phyloP scores from a whole-genome alignment of 1,284 basidiomycete genomes.

The Xanthoconium separans region DNA sequence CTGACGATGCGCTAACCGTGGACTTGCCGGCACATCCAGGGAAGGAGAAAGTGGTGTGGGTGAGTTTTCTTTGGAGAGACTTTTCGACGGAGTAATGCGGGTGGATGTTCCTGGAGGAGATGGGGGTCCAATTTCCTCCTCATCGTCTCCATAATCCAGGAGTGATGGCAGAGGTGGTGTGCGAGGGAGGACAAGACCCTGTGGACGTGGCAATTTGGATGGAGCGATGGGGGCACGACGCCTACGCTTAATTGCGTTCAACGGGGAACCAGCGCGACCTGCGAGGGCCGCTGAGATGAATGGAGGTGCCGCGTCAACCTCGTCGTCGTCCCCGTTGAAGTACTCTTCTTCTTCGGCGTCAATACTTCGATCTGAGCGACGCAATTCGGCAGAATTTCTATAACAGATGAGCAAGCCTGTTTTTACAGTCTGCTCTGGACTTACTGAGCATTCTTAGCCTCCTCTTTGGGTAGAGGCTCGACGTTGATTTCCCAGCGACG shows the following conservation, averaged over 20 bases:
- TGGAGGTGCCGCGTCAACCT: constrained; percentile 35
- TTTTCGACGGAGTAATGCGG: constrained; percentile 9
- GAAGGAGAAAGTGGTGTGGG: constrained; percentile 25
- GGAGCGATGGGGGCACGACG: constrained; percentile 44
- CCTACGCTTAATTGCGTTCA: constrained; percentile 55
- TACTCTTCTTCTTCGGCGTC: constrained; percentile 86
- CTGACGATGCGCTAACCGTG: constrained; percentile 43
- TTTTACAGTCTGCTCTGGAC: constrained; percentile 1
- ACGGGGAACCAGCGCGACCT: constrained; percentile 37
- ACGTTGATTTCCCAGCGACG: constrained; percentile 89
- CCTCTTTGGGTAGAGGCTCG: constrained; percentile 69
- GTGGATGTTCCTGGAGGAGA: constrained; percentile 20
- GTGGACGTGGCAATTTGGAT: constrained; percentile 41
- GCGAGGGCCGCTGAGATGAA: constrained; percentile 35
- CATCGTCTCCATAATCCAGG: constrained; percentile 73
- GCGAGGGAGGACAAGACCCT: constrained; percentile 36
- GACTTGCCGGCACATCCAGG: constrained; percentile 36
- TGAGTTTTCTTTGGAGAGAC: constrained; percentile 11
- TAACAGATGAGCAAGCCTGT: constrained; percentile 22
- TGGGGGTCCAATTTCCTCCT: constrained; percentile 27
- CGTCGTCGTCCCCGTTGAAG: constrained; percentile 80
- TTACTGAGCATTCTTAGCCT: constrained; percentile 39
- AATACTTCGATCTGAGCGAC: constrained; percentile 47
- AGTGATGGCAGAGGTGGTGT: constrained; percentile 56
- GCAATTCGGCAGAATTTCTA: constrained; percentile 41